Evolutionary conservation across 2,329 filamentous ascomycete species (phyloP), one percentile per base, ranked within the genome.

Genomic region (Tolypocladium ophioglossoides): DNA sequence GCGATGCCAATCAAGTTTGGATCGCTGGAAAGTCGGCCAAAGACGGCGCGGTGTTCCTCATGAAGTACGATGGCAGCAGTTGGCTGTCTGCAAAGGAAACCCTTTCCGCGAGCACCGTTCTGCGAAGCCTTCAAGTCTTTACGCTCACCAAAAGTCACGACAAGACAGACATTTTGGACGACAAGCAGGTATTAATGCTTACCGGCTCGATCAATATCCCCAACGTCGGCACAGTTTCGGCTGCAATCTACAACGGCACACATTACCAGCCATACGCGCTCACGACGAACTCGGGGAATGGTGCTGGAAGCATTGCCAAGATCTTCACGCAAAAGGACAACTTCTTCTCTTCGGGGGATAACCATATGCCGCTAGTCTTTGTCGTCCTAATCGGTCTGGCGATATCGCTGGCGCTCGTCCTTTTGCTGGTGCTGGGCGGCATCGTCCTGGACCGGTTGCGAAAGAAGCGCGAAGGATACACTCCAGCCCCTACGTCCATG

Each of bases 241-340:
- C 89, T 10, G 92, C 85, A 9, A 74, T 96, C 32, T 99, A 88
- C 74, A 89, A 97, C 64, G 94, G 94, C 62, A 89, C 84, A 12
- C 73, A 76, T 3, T 84, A 92, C 66, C 77, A 77, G 52, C 92
- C 94, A 0, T 96, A 92, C 68, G 80, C 90, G 41, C 79, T 99
- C 44, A 88, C 91, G 2, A 86, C 83, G 48, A 86, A 78, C 55
- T 71, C 78, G 14, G 78, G 83, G 63, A 83, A 83, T 55, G 76
- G 77, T 14, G 75, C 82, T 12, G 90, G 91, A 50, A 91, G 83
- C 62, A 81, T 99, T 63, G 84, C 87, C 37, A 83, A 82, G 60
- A 78, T 97, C 57, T 95, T 99, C 68, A 87, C 91, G 12, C 84
- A 95, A 72, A 86, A 89, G 50, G 75, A 85, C 58, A 84, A 87